phyloP scores from a whole-genome alignment of 2,329 filamentous ascomycete species.

The Leptosphaerulina australis region DNA sequence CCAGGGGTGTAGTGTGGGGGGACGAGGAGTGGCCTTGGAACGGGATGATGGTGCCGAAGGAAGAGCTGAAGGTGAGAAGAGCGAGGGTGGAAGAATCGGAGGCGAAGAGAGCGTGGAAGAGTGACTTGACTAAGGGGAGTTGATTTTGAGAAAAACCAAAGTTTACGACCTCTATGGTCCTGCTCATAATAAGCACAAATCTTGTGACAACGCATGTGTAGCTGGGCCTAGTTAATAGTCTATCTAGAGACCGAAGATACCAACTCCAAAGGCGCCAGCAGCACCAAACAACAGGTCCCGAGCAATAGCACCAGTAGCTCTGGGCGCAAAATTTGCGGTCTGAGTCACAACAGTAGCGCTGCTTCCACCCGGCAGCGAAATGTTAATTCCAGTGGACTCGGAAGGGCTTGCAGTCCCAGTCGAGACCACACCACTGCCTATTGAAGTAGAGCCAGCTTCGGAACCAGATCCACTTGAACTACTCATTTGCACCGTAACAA shows the following conservation, averaged over 20 bases:
- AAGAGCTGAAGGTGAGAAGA: conserved; percentile 34
- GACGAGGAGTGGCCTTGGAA: too few species aligned
- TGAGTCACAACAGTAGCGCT: background rate
- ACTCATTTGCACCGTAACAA: conserved; percentile 3
- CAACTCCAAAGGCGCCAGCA: conserved; percentile 13
- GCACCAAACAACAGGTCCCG: conserved; percentile 17
- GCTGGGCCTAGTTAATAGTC: too few species aligned
- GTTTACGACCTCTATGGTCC: too few species aligned
- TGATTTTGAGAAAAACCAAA: conserved; percentile 26
- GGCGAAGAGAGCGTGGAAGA: conserved; percentile 25
- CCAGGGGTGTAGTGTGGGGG: too few species aligned
- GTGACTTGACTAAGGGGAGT: conserved; percentile 34
- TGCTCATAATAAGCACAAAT: too few species aligned
- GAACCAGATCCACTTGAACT: background rate
- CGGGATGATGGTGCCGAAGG: conserved; percentile 35
- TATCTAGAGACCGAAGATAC: conserved; percentile 8
- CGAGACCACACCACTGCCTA: background rate
- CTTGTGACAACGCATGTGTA: too few species aligned
- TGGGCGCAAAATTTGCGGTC: conserved; percentile 4
- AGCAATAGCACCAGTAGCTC: conserved; percentile 1
- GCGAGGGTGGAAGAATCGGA: conserved; percentile 11
- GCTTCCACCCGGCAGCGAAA: background rate
- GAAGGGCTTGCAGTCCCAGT: background rate
- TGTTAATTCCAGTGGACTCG: background rate
- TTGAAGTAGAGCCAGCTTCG: background rate